These are phyloP conservation scores for Gastrolobium bilobum DNA, from an alignment of 306 rosid species.

Conservation along the genomic window DNA sequence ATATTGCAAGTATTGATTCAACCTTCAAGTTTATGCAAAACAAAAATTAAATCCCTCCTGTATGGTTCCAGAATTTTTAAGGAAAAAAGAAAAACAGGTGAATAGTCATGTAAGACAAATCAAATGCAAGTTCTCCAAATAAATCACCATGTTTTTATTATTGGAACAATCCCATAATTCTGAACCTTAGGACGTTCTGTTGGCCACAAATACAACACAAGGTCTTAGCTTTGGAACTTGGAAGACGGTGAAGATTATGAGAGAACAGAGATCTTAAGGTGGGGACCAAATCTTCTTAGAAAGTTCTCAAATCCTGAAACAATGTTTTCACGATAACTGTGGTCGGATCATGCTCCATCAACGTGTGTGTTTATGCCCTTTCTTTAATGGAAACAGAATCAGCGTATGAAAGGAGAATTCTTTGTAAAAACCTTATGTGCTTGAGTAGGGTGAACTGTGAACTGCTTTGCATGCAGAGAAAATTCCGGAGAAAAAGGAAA, in stretches of 20 bases:
- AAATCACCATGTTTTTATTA: conserved; percentile 8
- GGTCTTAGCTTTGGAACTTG: background rate
- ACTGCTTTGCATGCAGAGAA: too few species aligned
- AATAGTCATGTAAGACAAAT: conserved; percentile 19
- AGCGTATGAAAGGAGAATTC: too few species aligned
- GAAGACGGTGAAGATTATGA: conserved; percentile 18
- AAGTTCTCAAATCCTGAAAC: background rate
- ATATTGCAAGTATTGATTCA: conserved; percentile 57
- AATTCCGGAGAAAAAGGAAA: too few species aligned
- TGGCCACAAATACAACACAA: background rate
- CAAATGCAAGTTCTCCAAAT: conserved; percentile 41
- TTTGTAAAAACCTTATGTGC: too few species aligned
- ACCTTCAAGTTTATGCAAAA: conserved; percentile 67
- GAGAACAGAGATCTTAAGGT: conserved; percentile 7
- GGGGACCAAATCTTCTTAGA: conserved; percentile 21
- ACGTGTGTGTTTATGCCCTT: background rate
- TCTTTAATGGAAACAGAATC: background rate
- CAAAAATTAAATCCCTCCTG: conserved; percentile 37
- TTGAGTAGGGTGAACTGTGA: too few species aligned
- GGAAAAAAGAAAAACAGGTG: background rate
- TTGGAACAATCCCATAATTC: conserved; percentile 19
- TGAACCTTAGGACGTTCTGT: background rate
- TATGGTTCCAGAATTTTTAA: background rate
- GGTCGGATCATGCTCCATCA: conserved; percentile 42
- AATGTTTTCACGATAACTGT: conserved; percentile 25